Percentiles rank a stretch among this genome's conserved stretches.
These are phyloP conservation scores for Coleophoma cylindrospora DNA, from an alignment of 2,329 filamentous ascomycete genomes.

Conservation along the genomic window DNA sequence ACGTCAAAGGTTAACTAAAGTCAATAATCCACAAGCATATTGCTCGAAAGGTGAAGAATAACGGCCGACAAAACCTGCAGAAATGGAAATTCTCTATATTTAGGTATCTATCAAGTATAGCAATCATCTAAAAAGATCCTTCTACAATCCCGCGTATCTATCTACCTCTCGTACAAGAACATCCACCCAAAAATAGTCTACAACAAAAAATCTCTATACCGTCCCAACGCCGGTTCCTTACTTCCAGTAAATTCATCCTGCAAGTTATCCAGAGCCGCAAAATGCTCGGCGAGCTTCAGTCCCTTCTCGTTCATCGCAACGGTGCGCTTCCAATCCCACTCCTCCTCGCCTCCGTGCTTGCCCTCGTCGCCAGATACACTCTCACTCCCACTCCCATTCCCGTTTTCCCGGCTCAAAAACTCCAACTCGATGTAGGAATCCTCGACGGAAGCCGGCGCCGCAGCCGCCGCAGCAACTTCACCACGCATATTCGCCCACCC, in stretches of 20 bases:
- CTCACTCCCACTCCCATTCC: background rate
- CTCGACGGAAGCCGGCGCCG: background rate
- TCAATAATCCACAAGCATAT: too few relatives aligned
- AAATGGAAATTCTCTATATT: too few relatives aligned
- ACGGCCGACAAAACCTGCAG: too few relatives aligned
- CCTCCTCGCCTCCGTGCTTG: conserved; percentile 4
- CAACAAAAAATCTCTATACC: conserved; percentile 24
- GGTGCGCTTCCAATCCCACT: conserved; percentile 54
- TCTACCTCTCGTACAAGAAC: too few relatives aligned
- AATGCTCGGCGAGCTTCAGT: conserved; percentile 48
- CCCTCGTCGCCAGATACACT: conserved; percentile 3
- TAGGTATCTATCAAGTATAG: too few relatives aligned
- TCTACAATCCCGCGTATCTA: too few relatives aligned
- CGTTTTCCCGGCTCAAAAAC: conserved; percentile 11
- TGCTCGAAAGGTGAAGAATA: too few relatives aligned
- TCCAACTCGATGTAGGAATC: background rate
- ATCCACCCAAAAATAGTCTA: conserved; percentile 1
- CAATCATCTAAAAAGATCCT: too few relatives aligned
- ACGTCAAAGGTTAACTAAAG: too few relatives aligned
- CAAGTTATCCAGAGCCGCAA: conserved; percentile 51
- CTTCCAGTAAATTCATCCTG: conserved; percentile 30
- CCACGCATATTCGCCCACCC: conserved; percentile 46
- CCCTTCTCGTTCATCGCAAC: conserved; percentile 51
- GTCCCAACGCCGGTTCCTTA: conserved; percentile 23
- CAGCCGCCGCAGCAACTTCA: background rate